Percentiles rank a stretch among this genome's conserved stretches.
Evolutionary conservation across 805 yeast genomes (phyloP).

Genomic region (Lipomyces sp.): DNA sequence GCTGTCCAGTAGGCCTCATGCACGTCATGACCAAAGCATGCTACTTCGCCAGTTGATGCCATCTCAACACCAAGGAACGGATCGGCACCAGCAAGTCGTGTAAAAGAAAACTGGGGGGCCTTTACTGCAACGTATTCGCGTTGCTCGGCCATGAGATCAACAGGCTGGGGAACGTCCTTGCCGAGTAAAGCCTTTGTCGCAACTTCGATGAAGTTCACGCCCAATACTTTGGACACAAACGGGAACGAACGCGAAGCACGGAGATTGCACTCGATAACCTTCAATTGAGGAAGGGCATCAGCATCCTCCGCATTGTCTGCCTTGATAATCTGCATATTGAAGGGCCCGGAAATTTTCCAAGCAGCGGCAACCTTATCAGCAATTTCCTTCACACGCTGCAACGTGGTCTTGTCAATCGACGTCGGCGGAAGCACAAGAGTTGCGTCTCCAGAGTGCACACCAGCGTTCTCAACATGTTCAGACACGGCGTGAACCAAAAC

Average conservation of each 20-base stretch:
- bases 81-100: conserved; percentile 98
- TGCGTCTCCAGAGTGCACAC: conserved; percentile 98
- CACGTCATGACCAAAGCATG: conserved; percentile 85
- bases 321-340: conserved; percentile 95
- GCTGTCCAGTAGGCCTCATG: conserved; percentile 97
- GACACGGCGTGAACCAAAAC: conserved; percentile 92
- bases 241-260: conserved; percentile 99
- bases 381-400: conserved; percentile 75
- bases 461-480: conserved; percentile 98
- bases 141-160: conserved; percentile 66
- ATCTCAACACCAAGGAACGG: conserved; percentile 98
- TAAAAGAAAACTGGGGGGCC: conserved; percentile 98
- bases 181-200: conserved; percentile 85
- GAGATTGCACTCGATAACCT: conserved; percentile 97
- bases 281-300: conserved; percentile 61
- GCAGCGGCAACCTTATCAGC: conserved; percentile 93
- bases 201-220: conserved; percentile 89
- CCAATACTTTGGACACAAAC: conserved; percentile 94
- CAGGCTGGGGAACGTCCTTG: conserved; percentile 68
- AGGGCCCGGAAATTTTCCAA: conserved; percentile 95
- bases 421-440: conserved; percentile 93
- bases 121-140: conserved; percentile 90
- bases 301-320: conserved; percentile 48
- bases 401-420: conserved; percentile 58
- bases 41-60: conserved; percentile 99